Base-by-base conservation (phyloP, 169 alveolate genomes). In the Plasmodium cynomolgi region DNA sequence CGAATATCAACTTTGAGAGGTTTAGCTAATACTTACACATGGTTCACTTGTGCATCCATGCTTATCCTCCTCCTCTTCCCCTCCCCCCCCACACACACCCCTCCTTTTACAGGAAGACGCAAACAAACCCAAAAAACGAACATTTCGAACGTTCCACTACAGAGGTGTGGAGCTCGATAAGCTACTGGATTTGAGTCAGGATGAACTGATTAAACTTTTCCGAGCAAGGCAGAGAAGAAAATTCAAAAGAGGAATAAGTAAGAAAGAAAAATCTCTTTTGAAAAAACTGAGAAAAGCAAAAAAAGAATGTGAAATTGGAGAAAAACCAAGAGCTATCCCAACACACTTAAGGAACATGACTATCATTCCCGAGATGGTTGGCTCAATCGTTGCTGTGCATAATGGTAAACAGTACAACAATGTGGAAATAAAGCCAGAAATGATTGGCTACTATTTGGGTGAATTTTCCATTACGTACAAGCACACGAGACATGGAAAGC, bases 401-500 rank as follows among this genome's bases (percentile, higher is more conserved):
- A 98, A 98, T 94, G 99, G 99, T 79, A 98, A 98, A 97, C 98
- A 97, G 93, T 99, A 97, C 97, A 98, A 97, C 96, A 97, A 98
- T 84, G 99, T 99, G 81, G 99, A 99, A 97, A 98, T 99, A 93
- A 99, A 99, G 96, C 99, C 99, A 29, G 99, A 99, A 96, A 99
- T 99, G 99, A 98, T 99, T 92, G 99, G 99, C 82, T 98, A 98
- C 98, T 99, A 99, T 97, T 97, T 99, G 84, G 99, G 99, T 29
- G 99, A 99, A 97, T 99, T 99, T 97, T 98, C 99, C 75, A 98
- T 99, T 95, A 98, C 99, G 71, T 99, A 99, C 99, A 99, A 98
- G 97, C 99, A 99, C 93, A 99, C 98, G 74, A 97, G 98, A 92
- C 99, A 99, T 97, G 99, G 99, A 71, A 99, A 98, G 91, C 99